Percentiles rank a stretch among this genome's conserved stretches.
Conservation (phyloP, 192 early-diverging fungal species). For the Gaertneriomyces semiglobifer region DNA sequence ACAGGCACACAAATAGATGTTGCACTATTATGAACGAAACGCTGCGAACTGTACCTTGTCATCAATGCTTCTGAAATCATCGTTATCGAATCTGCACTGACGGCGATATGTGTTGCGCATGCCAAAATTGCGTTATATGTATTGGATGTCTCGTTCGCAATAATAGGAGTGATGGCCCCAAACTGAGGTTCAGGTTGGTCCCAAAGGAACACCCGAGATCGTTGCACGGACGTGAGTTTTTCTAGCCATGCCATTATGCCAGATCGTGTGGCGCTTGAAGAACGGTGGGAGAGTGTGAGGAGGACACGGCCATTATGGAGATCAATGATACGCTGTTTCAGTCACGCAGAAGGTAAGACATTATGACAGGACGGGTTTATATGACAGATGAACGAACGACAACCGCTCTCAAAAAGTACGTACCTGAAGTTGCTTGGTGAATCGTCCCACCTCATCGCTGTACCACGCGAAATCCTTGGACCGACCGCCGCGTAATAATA, state of each 20-base stretch:
- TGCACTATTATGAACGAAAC: background rate
- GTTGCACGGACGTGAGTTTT: background rate
- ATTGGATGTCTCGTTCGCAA: background rate
- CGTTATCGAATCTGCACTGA: conserved; percentile 19
- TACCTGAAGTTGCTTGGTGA: conserved; percentile 23
- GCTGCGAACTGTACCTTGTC: conserved; percentile 1
- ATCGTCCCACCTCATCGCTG: conserved; percentile 11
- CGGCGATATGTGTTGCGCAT: conserved; percentile 24
- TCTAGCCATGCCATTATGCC: background rate
- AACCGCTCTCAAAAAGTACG: background rate
- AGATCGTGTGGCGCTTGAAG: background rate
- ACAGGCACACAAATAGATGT: background rate
- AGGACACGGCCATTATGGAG: conserved; percentile 14
- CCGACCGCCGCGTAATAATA: conserved; percentile 5
- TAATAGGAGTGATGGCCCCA: background rate
- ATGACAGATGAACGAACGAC: background rate
- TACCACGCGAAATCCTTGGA: conserved; percentile 16
- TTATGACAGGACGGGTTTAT: background rate
- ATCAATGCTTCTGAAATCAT: conserved; percentile 25
- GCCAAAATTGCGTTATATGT: conserved; percentile 5
- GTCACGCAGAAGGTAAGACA: background rate
- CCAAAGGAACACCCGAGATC: background rate
- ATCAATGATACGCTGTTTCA: conserved; percentile 20
- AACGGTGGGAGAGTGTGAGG: conserved; percentile 4
- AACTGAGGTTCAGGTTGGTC: background rate